Evolutionary conservation across 495 filamentous ascomycete species (phyloP), one percentile per base, ranked within the genome.

Genomic region (Penicillium bovifimosum): DNA sequence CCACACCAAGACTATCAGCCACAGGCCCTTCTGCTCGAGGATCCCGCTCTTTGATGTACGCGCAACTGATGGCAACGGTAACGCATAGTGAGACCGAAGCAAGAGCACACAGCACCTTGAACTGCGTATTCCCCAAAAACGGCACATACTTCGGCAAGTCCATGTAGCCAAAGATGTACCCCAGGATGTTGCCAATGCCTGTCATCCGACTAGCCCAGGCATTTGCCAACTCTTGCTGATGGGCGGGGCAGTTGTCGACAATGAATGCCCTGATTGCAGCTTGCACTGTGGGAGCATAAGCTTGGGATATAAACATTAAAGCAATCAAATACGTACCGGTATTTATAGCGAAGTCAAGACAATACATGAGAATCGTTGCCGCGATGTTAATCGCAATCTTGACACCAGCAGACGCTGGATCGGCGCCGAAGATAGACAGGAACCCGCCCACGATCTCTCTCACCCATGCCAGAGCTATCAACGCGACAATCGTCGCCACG

Each of bases 261-360:
- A 96, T 91, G 58, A 92, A 96, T 14, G 90, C 89, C 57, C 91
- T 78, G 66, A 95, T 87, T 0, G 80, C 88, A 29, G 90, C 90
- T 77, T 96, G 90, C 24, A 96, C 88, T 87, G 49, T 16, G 20
- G 18, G 43, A 39, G 49, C 6, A 42, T 39, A 31, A 61, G 46
- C 10, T 9, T 31, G 31, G 29, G n/a, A n/a, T 16, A 20, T 20
- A 0, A 36, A 43, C 52, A 42, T 49, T 9, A 48, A 38, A 26
- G 48, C 13, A 41, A 24, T 31, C 2, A 47, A 27, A 27, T 18
- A 61, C 79, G 56, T 76, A 88, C 86, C 86, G n/a, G 88, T 90
- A 65, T 96, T 96, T 68, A 96, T 91, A 32, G 91, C 78, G 66
- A 96, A 91, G 66, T 96, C 90, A 28, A 96, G 76, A 26, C 90